Percentiles rank a stretch among this genome's conserved stretches.
Evolutionary conservation across 1,139 yeast species (phyloP).

Genomic region (Kodamaea plutei): DNA sequence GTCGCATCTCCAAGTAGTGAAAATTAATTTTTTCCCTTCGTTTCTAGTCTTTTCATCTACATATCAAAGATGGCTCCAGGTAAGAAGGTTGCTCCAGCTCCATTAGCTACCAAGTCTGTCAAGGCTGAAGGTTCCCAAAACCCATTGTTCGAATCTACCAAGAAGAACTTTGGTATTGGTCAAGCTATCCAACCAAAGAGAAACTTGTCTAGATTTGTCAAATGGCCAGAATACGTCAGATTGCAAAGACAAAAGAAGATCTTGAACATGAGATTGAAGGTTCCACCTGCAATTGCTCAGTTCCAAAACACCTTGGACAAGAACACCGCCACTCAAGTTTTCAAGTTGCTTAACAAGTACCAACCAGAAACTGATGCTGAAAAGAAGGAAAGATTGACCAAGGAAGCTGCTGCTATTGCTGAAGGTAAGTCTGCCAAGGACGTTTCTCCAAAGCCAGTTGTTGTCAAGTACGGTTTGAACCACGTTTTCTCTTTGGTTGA

Average conservation of each 20-base stretch:
- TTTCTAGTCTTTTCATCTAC: constrained; percentile 9
- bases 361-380: constrained; percentile 96
- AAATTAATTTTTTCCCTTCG: not conserved
- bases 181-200: constrained; percentile 93
- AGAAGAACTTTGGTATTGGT: constrained; percentile 96
- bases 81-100: constrained; percentile 52
- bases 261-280: constrained; percentile 91
- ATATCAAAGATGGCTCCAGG: constrained; percentile 43
- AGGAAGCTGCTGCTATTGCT: constrained; percentile 98
- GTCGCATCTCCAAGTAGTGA: too few species aligned
- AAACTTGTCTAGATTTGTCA: constrained; percentile 92
- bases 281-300: constrained; percentile 97
- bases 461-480: constrained; percentile 96
- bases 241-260: constrained; percentile 97
- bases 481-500: constrained; percentile 95
- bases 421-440: constrained; percentile 96
- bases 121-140: constrained; percentile 17
- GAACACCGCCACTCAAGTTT: constrained; percentile 95
- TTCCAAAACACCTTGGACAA: constrained; percentile 94
- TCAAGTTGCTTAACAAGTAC: constrained; percentile 97
- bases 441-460: constrained; percentile 93
- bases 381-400: constrained; percentile 98
- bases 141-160: constrained; percentile 83
- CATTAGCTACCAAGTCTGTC: constrained; percentile 40
- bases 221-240: constrained; percentile 98